Conservation (phyloP, 2,329 filamentous ascomycete genomes). For the Sporothrix schenckii region DNA sequence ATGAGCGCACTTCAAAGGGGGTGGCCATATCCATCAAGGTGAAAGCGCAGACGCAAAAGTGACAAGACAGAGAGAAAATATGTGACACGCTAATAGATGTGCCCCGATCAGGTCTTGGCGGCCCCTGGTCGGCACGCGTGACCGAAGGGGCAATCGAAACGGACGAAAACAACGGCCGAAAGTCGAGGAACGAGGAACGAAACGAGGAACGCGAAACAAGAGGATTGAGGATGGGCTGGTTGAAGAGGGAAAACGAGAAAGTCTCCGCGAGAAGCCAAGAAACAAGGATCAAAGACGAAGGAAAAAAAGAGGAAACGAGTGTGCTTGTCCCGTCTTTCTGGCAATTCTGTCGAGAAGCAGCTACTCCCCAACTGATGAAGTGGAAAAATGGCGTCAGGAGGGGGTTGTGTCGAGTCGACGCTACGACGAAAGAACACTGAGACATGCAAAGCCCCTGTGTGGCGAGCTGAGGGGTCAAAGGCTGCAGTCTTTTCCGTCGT, state of each 20-base stretch:
- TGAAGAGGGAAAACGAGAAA: too few species aligned
- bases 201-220: too few species aligned
- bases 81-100: not conserved
- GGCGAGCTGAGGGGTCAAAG: not conserved
- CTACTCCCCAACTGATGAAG: not conserved
- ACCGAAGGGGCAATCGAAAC: not conserved
- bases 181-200: too few species aligned
- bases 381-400: not conserved
- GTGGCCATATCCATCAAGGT: too few species aligned
- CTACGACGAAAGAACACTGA: too few species aligned
- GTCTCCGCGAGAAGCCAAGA: too few species aligned
- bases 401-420: not conserved
- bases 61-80: not conserved
- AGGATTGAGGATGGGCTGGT: too few species aligned
- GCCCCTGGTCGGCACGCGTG: slow-evolving; percentile 1
- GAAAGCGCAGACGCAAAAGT: not conserved
- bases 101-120: not conserved
- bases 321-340: too few species aligned
- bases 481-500: not conserved
- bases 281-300: too few species aligned
- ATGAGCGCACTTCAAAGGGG: not conserved
- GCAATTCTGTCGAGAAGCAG: not conserved
- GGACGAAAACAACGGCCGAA: not conserved
- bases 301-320: too few species aligned
- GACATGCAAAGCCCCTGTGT: not conserved